phyloP scores from a whole-genome alignment of 495 filamentous ascomycete genomes.

The Hypomontagnella monticulosa region DNA sequence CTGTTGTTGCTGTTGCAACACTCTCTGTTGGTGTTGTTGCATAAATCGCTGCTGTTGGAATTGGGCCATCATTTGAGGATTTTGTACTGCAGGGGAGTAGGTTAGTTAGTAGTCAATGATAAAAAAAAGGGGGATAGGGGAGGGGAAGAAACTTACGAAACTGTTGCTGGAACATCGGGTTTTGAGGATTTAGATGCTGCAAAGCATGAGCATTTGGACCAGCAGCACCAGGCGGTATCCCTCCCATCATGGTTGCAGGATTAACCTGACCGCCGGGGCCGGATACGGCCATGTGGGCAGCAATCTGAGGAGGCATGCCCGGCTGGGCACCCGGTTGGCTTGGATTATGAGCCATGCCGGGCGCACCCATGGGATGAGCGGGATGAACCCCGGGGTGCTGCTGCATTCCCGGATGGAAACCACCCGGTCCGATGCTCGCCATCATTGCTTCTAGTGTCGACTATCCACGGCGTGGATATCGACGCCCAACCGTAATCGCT shows the following conservation, averaged over 20 bases:
- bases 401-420: constrained; percentile 76
- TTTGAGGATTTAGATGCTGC: constrained; percentile 77
- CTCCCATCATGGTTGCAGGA: constrained; percentile 78
- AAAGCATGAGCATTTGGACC: constrained; percentile 80
- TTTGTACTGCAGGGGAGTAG: constrained; percentile 53
- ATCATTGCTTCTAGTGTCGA: constrained; percentile 64
- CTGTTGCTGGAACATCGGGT: constrained; percentile 65
- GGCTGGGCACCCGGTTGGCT: constrained; percentile 74
- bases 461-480: constrained; percentile 63
- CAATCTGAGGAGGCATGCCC: constrained; percentile 75
- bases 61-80: constrained; percentile 61
- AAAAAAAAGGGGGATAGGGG: not conserved
- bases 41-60: constrained; percentile 55
- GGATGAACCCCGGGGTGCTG: constrained; percentile 77
- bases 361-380: constrained; percentile 77
- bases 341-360: constrained; percentile 65
- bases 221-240: constrained; percentile 78
- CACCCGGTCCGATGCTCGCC: constrained; percentile 73
- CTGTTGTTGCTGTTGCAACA: constrained; percentile 54
- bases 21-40: constrained; percentile 40
- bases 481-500: constrained; percentile 48
- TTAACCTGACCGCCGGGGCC: constrained; percentile 81
- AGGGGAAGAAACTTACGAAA: constrained; percentile 22
- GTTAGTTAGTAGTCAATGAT: constrained; percentile 24
- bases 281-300: constrained; percentile 84